Evolutionary conservation across 306 rosid genomes (phyloP).

Genomic region (Begonia fuchsioides): DNA sequence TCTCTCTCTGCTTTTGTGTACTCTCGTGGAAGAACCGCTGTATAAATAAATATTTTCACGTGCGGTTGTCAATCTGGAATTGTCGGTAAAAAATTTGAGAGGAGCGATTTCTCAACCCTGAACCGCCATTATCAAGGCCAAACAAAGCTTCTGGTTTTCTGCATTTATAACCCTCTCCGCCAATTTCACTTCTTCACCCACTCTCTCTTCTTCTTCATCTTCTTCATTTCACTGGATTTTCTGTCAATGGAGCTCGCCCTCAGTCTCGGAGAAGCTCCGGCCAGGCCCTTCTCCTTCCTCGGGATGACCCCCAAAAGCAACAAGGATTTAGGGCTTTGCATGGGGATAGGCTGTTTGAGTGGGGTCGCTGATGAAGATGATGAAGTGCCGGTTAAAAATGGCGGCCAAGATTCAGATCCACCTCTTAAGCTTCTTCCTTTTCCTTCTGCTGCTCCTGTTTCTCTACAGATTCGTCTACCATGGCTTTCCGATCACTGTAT

Average conservation of each 20-base stretch:
- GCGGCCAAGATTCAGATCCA: slow-evolving; percentile 37
- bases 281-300: slow-evolving; percentile 32
- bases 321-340: slow-evolving; percentile 33
- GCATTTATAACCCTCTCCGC: not conserved
- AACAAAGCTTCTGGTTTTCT: not conserved
- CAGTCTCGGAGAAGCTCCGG: slow-evolving; percentile 18
- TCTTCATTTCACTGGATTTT: too few relatives aligned
- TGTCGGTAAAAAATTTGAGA: slow-evolving; percentile 84
- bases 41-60: slow-evolving; percentile 64
- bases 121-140: too few relatives aligned
- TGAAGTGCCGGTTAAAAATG: slow-evolving; percentile 7
- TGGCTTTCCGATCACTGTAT: slow-evolving; percentile 66
- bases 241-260: slow-evolving; percentile 61
- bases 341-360: slow-evolving; percentile 24
- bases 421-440: slow-evolving; percentile 77
- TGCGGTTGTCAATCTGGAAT: slow-evolving; percentile 66
- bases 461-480: slow-evolving; percentile 38
- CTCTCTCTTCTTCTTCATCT: not conserved
- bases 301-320: slow-evolving; percentile 19
- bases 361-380: slow-evolving; percentile 12
- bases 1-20: slow-evolving; percentile 3
- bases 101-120: slow-evolving; percentile 1
- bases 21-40: slow-evolving; percentile 21
- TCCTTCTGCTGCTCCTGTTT: slow-evolving; percentile 57
- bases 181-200: not conserved